Evolutionary conservation across 2,329 filamentous ascomycete genomes (phyloP).

Genomic region (Mycosphaerella sp.): DNA sequence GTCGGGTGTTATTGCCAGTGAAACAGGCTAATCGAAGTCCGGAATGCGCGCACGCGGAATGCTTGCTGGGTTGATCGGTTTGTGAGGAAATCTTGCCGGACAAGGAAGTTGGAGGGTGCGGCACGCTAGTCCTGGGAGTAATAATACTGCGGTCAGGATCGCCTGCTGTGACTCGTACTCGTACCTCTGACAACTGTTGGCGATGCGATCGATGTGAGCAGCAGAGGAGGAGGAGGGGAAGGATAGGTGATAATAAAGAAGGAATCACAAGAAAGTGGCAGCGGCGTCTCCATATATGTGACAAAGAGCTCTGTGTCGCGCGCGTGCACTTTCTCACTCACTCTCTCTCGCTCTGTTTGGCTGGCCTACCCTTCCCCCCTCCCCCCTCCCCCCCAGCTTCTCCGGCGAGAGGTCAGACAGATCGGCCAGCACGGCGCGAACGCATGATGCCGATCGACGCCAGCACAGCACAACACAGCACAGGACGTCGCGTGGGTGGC

Average conservation of each 20-base stretch:
- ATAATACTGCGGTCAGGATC: slow-evolving; percentile 3
- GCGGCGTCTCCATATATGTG: no score
- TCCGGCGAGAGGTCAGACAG: neutral
- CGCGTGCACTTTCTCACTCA: no score
- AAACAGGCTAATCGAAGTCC: slow-evolving; percentile 11
- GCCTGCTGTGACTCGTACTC: neutral
- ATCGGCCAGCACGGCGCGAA: neutral
- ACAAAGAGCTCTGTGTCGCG: neutral
- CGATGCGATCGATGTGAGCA: no score
- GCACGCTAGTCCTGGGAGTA: neutral
- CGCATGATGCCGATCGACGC: neutral
- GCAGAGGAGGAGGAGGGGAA: no score
- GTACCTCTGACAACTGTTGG: neutral
- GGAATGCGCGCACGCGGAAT: slow-evolving; percentile 13
- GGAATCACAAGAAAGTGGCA: no score
- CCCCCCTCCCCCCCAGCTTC: no score
- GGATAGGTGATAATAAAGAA: no score
- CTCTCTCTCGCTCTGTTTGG: neutral
- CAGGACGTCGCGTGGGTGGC: neutral
- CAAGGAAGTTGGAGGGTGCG: slow-evolving; percentile 7
- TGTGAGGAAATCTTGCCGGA: slow-evolving; percentile 12
- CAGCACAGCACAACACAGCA: neutral
- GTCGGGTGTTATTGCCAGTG: slow-evolving; percentile 12
- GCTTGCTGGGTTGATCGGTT: slow-evolving; percentile 1
- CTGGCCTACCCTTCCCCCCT: no score